Evolutionary conservation across 768 basidiomycete genomes (phyloP).

Genomic region (Rhizopogon vesiculosus): DNA sequence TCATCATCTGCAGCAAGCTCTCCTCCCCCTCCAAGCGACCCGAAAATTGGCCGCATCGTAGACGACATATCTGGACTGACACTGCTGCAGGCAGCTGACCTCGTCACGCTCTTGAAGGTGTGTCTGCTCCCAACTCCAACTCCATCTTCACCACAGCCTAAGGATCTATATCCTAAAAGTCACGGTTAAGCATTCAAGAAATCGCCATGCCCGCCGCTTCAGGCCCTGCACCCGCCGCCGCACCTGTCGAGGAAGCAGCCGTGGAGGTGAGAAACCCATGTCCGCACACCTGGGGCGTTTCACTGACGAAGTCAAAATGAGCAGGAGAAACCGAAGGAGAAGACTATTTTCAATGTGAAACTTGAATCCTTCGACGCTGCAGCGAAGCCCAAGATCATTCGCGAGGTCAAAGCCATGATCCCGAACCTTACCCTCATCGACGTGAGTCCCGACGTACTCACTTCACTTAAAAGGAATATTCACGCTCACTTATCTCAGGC

Average conservation of each 20-base stretch:
- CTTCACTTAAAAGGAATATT: background rate
- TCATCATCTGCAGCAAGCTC: slow-evolving; percentile 36
- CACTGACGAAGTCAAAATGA: background rate
- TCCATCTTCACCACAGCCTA: background rate
- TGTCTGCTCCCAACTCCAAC: slow-evolving; percentile 7
- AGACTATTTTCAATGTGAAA: slow-evolving; percentile 94
- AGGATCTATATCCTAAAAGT: slow-evolving; percentile 35
- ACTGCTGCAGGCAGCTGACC: slow-evolving; percentile 91
- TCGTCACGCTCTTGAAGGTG: slow-evolving; percentile 90
- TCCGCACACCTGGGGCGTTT: background rate
- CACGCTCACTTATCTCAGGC: slow-evolving; percentile 49
- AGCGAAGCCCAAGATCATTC: slow-evolving; percentile 94
- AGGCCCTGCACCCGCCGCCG: slow-evolving; percentile 50
- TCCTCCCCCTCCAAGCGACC: slow-evolving; percentile 49
- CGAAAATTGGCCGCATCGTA: slow-evolving; percentile 77
- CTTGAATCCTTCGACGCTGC: slow-evolving; percentile 91
- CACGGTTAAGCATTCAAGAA: slow-evolving; percentile 94
- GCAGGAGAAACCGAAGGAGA: slow-evolving; percentile 96
- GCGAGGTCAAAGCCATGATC: slow-evolving; percentile 93
- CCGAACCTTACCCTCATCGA: slow-evolving; percentile 97
- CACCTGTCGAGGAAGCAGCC: slow-evolving; percentile 56
- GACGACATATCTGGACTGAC: slow-evolving; percentile 89
- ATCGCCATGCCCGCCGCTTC: slow-evolving; percentile 86
- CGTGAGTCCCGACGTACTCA: slow-evolving; percentile 43
- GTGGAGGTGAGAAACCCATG: slow-evolving; percentile 45